Base-by-base conservation (phyloP, 805 yeast species). In the Torulaspora microellipsoides region DNA sequence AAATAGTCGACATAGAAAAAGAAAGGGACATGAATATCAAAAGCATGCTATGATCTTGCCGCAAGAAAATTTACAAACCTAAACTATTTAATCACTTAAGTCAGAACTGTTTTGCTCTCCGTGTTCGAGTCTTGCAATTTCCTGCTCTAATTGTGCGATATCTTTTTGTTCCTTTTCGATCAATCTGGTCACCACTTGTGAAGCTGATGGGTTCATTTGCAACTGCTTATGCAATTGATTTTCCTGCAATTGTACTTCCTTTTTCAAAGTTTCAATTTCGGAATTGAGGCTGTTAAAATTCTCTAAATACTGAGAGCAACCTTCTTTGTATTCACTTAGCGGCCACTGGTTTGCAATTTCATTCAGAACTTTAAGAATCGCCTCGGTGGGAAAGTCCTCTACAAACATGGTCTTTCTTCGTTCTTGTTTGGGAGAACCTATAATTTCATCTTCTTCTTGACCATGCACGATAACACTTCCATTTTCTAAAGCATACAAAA, bases 91-190 rank as follows among this genome's bases (percentile, higher is more conserved):
- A 20, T 20, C 25, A 20, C 25, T 20, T 20, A 20, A 3, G 8
- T 20, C 2, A 2, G 15, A 29, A n/a, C 8, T 6, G 6, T 29
- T 3, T 33, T 33, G 3, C 27, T 15, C 36, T 33, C 36, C 31
- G 5, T 32, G 34, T 36, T 42, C 43, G 10, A 48, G 29, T n/a
- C 34, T 34, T 15, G 31, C 42, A 5, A 76, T 49, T 40, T 70
- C 65, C 14, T 47, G 51, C 45, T 77, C 77, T 30, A 80, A 57
- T 15, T 56, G 57, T 35, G 49, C 58, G 8, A 80, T 71, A 51
- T 75, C 79, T 14, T 56, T 62, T 49, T 73, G 77, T 47, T 76
- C 82, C 30, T 59, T 59, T 4, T 51, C 60, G 1, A 79, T 73
- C 40, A 71, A 48, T 31, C 68, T 73, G 17, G 67, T 68, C 8